Conservation (phyloP, 345 rosid species). For the Syzygium aromaticum region DNA sequence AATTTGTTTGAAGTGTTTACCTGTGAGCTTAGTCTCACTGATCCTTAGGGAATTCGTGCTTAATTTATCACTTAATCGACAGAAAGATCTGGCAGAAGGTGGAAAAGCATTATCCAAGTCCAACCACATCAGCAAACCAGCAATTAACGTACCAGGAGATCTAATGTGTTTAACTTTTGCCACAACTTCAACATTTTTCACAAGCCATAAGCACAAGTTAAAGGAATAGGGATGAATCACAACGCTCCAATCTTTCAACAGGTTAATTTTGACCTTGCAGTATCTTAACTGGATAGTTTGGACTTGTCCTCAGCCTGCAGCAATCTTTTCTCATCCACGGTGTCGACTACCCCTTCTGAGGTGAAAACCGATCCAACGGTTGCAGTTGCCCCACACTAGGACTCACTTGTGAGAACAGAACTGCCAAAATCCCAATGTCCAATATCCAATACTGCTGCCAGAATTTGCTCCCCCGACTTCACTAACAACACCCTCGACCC, state of each 20-base stretch:
- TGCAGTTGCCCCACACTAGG: conserved; percentile 11
- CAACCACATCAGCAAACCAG: fast-evolving
- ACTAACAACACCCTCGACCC: conserved; percentile 11
- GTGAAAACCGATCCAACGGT: neutral
- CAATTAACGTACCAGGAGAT: neutral
- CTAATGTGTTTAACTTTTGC: neutral
- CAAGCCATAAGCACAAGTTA: neutral
- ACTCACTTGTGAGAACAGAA: conserved; percentile 4
- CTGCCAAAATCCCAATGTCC: conserved; percentile 12
- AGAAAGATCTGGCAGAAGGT: neutral
- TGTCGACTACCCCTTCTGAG: conserved; percentile 27
- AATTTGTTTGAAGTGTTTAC: neutral
- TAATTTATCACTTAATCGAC: neutral
- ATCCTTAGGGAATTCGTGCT: neutral
- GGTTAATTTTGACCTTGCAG: neutral
- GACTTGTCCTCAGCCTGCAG: conserved; percentile 10
- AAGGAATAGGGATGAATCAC: neutral
- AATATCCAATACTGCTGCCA: neutral
- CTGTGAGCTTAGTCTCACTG: neutral
- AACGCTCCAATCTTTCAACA: neutral
- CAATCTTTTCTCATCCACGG: neutral
- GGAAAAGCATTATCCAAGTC: neutral
- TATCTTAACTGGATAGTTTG: neutral
- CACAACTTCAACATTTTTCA: neutral
- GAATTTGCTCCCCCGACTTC: conserved; percentile 9